Evolutionary conservation across 2,329 filamentous ascomycete species (phyloP), one percentile per base, ranked within the genome.

Genomic region (Alternaria conjuncta): DNA sequence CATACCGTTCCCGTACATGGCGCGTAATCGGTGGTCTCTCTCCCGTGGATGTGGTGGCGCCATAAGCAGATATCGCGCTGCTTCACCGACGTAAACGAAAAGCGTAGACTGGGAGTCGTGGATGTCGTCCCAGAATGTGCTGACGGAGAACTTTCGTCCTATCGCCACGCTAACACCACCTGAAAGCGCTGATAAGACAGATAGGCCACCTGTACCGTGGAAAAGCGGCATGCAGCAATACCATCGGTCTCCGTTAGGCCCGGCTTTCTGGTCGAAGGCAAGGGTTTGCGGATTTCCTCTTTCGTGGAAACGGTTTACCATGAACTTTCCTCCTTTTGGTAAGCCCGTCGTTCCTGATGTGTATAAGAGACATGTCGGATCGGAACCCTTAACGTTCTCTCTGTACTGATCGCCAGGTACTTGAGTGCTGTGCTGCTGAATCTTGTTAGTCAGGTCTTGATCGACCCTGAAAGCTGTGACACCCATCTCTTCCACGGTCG

Each of bases 1-100:
- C 71, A 91, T 82, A 0, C 89, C 89, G 71, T 91, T 91, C 61
- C 89, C 89, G 71, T 85, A 89, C 80, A 90, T 89, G 26, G 82
- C 81, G 59, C 84, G 84, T 9, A 90, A 81, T n/a, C 79, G 78
- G 76, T 91, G 89, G 5, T 84, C 79, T 60, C 80, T 82, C 74
- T 91, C 89, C 9, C 86, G 83, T 0, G 88, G 84, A 11, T 86
- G 86, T 0, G 86, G 85, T 3, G 91, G 89, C 2, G 87, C 87
- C 2, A 90, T 88, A 4, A 93, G 84, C 1, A 94, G 82, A 68
- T 93, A 94, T 0, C 92, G 85, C 15, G 91, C 86, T 0, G 90
- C 92, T 76, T 94, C 92, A 68, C 92, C 92, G 1, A 94, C 91
- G 71, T 94, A 94, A 10, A 91, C 87, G 72, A 94, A 91, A 72